These are phyloP conservation scores for Veloboletus limbatus DNA, from an alignment of 1,284 basidiomycete species.

Conservation along the genomic window DNA sequence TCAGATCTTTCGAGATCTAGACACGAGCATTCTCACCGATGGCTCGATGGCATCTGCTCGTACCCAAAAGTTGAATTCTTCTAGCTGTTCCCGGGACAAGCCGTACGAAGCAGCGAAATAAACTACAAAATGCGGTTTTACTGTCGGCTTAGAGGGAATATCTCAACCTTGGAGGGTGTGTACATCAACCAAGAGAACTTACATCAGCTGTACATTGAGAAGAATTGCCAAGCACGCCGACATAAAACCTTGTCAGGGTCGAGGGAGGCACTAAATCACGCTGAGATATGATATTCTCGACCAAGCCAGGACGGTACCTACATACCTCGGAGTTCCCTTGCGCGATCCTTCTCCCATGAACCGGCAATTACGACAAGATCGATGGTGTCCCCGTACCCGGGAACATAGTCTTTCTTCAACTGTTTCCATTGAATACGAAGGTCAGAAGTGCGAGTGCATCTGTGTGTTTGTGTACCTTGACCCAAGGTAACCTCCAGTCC, in stretches of 20 bases:
- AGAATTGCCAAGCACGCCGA: constrained; percentile 57
- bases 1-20: background rate
- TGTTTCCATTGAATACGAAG: constrained; percentile 12
- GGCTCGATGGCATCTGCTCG: constrained; percentile 42
- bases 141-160: constrained; percentile 33
- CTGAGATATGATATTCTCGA: background rate
- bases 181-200: constrained; percentile 18
- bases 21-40: constrained; percentile 15
- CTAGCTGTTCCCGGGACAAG: constrained; percentile 59
- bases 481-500: constrained; percentile 63
- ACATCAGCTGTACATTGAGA: constrained; percentile 39
- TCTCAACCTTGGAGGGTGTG: background rate
- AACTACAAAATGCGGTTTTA: constrained; percentile 61
- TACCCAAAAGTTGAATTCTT: constrained; percentile 67
- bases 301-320: constrained; percentile 11
- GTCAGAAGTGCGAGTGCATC: background rate
- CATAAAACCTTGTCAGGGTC: constrained; percentile 76
- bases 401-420: constrained; percentile 79
- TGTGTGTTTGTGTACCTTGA: constrained; percentile 53
- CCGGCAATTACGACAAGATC: constrained; percentile 78
- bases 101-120: constrained; percentile 79
- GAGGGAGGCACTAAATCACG: constrained; percentile 58
- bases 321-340: constrained; percentile 74
- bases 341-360: constrained; percentile 76
- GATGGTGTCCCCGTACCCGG: constrained; percentile 73